A percentile compares a stretch with the other conserved stretches of the same genome.
Conservation (phyloP, 768 basidiomycete species). For the Phlebiopsis gigantea region DNA sequence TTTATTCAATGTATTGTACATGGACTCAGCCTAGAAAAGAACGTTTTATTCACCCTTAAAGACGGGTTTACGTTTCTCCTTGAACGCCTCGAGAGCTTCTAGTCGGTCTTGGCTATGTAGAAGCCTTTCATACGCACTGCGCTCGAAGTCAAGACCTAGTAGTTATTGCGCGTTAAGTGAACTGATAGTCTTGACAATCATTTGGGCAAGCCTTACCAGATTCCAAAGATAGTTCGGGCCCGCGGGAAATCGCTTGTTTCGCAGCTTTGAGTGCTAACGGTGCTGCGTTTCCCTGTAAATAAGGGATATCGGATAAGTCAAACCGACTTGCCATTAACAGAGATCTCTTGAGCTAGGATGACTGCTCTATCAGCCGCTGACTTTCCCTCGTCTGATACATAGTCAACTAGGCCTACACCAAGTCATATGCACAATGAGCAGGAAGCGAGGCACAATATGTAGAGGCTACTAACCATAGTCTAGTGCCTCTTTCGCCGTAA, state of each 20-base stretch:
- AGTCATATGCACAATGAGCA: background rate
- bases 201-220: conserved; percentile 22
- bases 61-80: conserved; percentile 70
- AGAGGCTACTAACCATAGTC: conserved; percentile 52
- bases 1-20: conserved; percentile 4
- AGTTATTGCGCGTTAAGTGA: background rate
- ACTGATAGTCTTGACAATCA: background rate
- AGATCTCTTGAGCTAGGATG: conserved; percentile 60
- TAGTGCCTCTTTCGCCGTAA: conserved; percentile 63
- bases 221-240: conserved; percentile 74
- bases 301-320: background rate
- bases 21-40: too few species aligned
- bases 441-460: background rate
- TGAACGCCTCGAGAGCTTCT: conserved; percentile 85
- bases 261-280: conserved; percentile 86
- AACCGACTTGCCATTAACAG: conserved; percentile 50
- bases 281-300: conserved; percentile 38
- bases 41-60: conserved; percentile 63
- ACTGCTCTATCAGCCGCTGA: conserved; percentile 70
- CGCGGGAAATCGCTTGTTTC: conserved; percentile 78
- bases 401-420: conserved; percentile 73
- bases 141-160: conserved; percentile 86
- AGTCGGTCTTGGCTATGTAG: conserved; percentile 68
- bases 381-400: conserved; percentile 56
- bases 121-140: conserved; percentile 77